Percentiles rank a stretch among this genome's conserved stretches.
These are phyloP conservation scores for Neonectria coccinea DNA, from an alignment of 2,329 filamentous ascomycete species.

Conservation along the genomic window DNA sequence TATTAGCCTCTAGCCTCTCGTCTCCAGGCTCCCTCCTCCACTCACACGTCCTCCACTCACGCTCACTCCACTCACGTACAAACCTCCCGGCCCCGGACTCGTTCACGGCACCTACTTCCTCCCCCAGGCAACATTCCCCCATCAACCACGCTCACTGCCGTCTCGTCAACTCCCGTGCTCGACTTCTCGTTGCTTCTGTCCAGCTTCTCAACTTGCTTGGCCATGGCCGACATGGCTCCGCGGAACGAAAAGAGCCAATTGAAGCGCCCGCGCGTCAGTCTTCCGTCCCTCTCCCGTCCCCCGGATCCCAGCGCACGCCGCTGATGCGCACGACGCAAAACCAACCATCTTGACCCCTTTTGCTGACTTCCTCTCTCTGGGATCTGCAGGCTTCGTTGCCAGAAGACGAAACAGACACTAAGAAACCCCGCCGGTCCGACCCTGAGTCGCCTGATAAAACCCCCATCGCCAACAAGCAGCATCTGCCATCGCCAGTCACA, in stretches of 20 bases:
- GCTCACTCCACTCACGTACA: constrained; percentile 23
- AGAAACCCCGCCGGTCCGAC: constrained; percentile 86
- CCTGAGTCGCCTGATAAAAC: constrained; percentile 74
- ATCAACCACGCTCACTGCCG: constrained; percentile 15
- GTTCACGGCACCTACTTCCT: constrained; percentile 31
- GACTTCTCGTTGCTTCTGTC: constrained; percentile 30
- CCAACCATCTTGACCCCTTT: constrained; percentile 24
- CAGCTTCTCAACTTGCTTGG: constrained; percentile 35
- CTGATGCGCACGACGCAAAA: constrained; percentile 18
- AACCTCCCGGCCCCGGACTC: constrained; percentile 37
- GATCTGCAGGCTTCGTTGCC: constrained; percentile 71
- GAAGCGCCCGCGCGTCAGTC: constrained; percentile 81
- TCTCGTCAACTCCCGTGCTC: constrained; percentile 27
- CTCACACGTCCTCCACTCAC: constrained; percentile 42
- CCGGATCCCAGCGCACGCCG: constrained; percentile 8
- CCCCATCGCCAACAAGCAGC: constrained; percentile 71
- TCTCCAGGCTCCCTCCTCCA: constrained; percentile 43
- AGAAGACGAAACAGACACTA: constrained; percentile 73
- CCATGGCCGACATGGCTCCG: constrained; percentile 64
- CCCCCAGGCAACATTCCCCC: constrained; percentile 41
- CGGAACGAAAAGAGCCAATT: constrained; percentile 82
- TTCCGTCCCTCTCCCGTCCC: constrained; percentile 33
- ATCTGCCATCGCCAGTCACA: constrained; percentile 86
- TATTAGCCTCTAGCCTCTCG: constrained; percentile 18
- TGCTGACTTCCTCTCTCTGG: constrained; percentile 40